Evolutionary conservation across 805 yeast genomes (phyloP).

Genomic region (Henningerozyma blattae): DNA sequence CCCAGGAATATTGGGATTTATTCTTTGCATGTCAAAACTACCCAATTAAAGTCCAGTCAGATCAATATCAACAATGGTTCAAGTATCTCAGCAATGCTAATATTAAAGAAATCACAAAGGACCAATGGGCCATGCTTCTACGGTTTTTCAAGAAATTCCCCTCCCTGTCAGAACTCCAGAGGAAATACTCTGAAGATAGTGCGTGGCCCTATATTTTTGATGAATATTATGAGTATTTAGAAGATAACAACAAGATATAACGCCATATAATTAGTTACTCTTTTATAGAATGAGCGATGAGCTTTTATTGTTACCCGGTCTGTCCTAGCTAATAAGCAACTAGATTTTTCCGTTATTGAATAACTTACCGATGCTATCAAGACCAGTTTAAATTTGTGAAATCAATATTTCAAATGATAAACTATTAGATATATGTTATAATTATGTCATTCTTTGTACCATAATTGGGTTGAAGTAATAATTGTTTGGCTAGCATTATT

Average conservation of each 20-base stretch:
- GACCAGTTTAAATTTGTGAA: too few species aligned
- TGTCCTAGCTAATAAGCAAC: too few species aligned
- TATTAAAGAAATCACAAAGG: conserved; percentile 46
- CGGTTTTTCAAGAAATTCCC: conserved; percentile 46
- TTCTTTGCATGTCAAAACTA: conserved; percentile 29
- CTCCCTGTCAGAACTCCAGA: conserved; percentile 38
- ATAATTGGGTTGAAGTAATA: too few species aligned
- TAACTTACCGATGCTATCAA: too few species aligned
- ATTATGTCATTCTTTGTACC: too few species aligned
- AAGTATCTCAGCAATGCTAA: conserved; percentile 34
- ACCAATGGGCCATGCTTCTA: conserved; percentile 77
- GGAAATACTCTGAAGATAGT: conserved; percentile 59
- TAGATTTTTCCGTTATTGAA: too few species aligned
- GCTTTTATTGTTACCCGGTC: too few species aligned
- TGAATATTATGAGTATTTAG: conserved; percentile 55
- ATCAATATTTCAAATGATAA: too few species aligned
- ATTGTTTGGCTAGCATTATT: too few species aligned
- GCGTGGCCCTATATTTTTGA: conserved; percentile 93
- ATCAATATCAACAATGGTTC: conserved; percentile 43
- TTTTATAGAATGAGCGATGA: too few species aligned
- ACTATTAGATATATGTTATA: too few species aligned
- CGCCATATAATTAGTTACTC: too few species aligned
- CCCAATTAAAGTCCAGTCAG: conserved; percentile 14
- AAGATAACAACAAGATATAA: conserved; percentile 3
- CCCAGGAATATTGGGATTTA: conserved; percentile 67